Base-by-base conservation (phyloP, 2,329 filamentous ascomycete genomes). In the Colletotrichum endophyticum region DNA sequence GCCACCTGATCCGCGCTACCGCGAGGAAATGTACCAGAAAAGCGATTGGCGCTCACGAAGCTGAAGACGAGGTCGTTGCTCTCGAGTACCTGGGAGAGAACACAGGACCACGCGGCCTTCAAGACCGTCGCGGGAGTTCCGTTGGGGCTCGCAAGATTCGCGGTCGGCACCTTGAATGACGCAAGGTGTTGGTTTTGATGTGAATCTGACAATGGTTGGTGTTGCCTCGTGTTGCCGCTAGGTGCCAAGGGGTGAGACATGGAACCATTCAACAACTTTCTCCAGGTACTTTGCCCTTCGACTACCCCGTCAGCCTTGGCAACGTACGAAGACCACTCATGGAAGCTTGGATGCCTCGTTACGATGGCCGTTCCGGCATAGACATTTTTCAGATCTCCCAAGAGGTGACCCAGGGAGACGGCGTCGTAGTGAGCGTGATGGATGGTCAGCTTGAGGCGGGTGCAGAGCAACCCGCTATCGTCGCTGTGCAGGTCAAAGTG, bases 131-230 rank as follows among this genome's bases (percentile, higher is more conserved):
- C 39, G 0, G 5, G 39, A n/a, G 39, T 44, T 44, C 19, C 39
- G 2, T 44, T n/a, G 9, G 39, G 19, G 19, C 39, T 44, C n/a
- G 39, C 3, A n/a, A 44, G 39, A 12, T 44, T 44, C 0, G 19
- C 39, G 19, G 39, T 44, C 2, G 39, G 39, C 39, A 44, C 19
- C 9, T n/a, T 44, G 1, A 44, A 44, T 2, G 39, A 44, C 4
- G 39, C 19, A 44, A 44, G 39, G 0, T 44, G 39, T 0, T 44
- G 19, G 0, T n/a, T 44, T 0, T 44, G 39, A 0, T 44, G 39
- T 44, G 39, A 0, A 44, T 44, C 9, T 2, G 39, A 44, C 19
- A 44, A 1, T 4, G 9, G 19, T 6, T 44, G 9, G 1, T 44
- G 39, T 3, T 4, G 39, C 39, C 39, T 6, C 19, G 39, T 44